A percentile compares a stretch with the other conserved stretches of the same genome.
These are phyloP conservation scores for Diplodia corticola DNA, from an alignment of 2,329 filamentous ascomycete genomes.

Conservation along the genomic window DNA sequence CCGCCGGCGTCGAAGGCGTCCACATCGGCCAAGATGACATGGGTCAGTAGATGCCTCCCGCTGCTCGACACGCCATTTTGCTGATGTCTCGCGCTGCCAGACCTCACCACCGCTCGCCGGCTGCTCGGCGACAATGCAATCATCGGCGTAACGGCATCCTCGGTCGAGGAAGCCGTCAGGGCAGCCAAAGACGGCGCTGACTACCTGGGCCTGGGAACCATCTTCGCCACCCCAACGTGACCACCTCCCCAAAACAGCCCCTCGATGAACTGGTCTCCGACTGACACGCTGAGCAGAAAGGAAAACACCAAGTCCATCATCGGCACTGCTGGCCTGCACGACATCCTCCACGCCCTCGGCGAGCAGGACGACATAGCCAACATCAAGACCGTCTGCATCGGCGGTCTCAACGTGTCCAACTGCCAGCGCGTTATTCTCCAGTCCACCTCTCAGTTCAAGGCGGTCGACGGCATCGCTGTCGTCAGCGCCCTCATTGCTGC, in stretches of 20 bases:
- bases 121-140: conserved; percentile 76
- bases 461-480: conserved; percentile 78
- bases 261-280: neutral
- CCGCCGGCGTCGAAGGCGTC: conserved; percentile 84
- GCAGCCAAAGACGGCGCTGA: conserved; percentile 78
- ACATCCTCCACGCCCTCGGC: conserved; percentile 64
- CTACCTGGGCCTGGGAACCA: conserved; percentile 87
- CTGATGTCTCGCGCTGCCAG: conserved; percentile 39
- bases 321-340: conserved; percentile 68
- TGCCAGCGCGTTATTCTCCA: conserved; percentile 73
- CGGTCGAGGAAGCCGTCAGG: conserved; percentile 66
- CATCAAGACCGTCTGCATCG: conserved; percentile 72
- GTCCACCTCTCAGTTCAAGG: conserved; percentile 57
- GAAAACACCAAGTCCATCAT: conserved; percentile 83
- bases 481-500: conserved; percentile 86
- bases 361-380: conserved; percentile 33
- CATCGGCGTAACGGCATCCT: conserved; percentile 85
- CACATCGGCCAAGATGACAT: conserved; percentile 96
- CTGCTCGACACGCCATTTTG: neutral
- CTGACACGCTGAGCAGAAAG: conserved; percentile 58
- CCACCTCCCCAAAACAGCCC: too few species aligned
- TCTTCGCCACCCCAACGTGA: conserved; percentile 80
- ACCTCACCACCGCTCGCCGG: conserved; percentile 64
- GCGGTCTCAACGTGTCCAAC: conserved; percentile 79
- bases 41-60: conserved; percentile 50